A percentile compares a stretch with the other conserved stretches of the same genome.
These are phyloP conservation scores for Lagenaria siceraria DNA, from an alignment of 306 rosid genomes.

Conservation along the genomic window DNA sequence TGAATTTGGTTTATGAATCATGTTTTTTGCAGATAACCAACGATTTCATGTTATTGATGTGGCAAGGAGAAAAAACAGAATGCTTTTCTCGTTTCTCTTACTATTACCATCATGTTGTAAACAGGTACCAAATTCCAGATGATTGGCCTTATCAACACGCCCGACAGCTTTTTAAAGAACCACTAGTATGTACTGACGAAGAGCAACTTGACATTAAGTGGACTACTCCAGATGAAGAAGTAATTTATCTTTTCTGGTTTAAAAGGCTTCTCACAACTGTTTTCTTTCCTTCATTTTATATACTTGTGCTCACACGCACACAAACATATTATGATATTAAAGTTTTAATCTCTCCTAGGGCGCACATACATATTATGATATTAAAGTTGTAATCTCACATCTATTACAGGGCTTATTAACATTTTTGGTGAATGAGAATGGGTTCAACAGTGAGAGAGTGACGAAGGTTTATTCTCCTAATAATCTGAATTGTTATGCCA, in stretches of 20 bases:
- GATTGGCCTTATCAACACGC: constrained; percentile 92
- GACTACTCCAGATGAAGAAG: constrained; percentile 92
- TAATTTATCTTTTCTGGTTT: constrained; percentile 19
- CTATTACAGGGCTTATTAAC: constrained; percentile 54
- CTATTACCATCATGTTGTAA: background rate
- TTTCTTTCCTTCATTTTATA: background rate
- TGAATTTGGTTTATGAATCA: background rate
- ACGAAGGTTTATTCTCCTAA: constrained; percentile 45
- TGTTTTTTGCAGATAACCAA: background rate
- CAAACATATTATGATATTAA: background rate
- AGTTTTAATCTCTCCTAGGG: background rate
- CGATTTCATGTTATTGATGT: background rate
- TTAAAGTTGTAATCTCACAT: constrained; percentile 13
- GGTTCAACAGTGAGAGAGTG: constrained; percentile 85
- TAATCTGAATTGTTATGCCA: background rate
- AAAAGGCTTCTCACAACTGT: constrained; percentile 2
- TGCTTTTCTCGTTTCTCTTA: background rate
- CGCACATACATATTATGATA: background rate
- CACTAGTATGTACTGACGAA: constrained; percentile 47
- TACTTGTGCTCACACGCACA: background rate
- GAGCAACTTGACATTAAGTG: constrained; percentile 74
- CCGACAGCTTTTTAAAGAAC: constrained; percentile 78
- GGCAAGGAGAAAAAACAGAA: background rate
- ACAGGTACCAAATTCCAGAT: constrained; percentile 84
- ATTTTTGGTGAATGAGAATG: constrained; percentile 86